These are phyloP conservation scores for Astrephomene gubernaculifera DNA, from an alignment of 139 green algal genomes.

Conservation along the genomic window DNA sequence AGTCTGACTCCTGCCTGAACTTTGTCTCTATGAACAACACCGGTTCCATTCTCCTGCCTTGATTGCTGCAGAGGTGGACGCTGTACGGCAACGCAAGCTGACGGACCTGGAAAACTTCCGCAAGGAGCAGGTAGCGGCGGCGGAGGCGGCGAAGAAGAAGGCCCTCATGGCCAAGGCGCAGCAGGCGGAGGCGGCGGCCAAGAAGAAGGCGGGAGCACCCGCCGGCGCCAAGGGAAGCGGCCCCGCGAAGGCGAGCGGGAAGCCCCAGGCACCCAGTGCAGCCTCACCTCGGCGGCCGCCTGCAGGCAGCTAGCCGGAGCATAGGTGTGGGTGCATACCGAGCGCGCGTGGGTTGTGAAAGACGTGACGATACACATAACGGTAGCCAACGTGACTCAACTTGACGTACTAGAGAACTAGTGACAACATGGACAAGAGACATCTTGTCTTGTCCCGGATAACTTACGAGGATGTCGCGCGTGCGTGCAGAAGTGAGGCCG, in stretches of 20 bases:
- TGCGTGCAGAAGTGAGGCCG: too few relatives aligned
- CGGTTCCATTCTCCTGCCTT: background rate
- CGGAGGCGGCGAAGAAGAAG: slow-evolving; percentile 54
- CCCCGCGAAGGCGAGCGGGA: background rate
- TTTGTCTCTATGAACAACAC: background rate
- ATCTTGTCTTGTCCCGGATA: too few relatives aligned
- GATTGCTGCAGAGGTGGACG: slow-evolving; percentile 52
- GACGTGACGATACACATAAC: too few relatives aligned
- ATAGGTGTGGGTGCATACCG: too few relatives aligned
- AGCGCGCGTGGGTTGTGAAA: too few relatives aligned
- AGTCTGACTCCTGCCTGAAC: background rate
- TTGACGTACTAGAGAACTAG: too few relatives aligned
- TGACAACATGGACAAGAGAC: too few relatives aligned
- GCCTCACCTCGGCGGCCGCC: too few relatives aligned
- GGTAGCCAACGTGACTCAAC: too few relatives aligned
- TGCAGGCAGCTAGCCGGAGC: too few relatives aligned
- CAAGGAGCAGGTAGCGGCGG: slow-evolving; percentile 52
- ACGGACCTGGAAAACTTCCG: slow-evolving; percentile 56
- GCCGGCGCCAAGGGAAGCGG: background rate
- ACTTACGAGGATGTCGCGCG: too few relatives aligned
- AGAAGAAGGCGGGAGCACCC: slow-evolving; percentile 15
- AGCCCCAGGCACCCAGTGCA: too few relatives aligned
- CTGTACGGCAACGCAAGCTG: slow-evolving; percentile 49
- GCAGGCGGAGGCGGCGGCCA: slow-evolving; percentile 13
- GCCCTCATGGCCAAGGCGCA: slow-evolving; percentile 47